Evolutionary conservation across 768 basidiomycete genomes (phyloP), one percentile per base, ranked within the genome.

Genomic region (Lentinula edodes): DNA sequence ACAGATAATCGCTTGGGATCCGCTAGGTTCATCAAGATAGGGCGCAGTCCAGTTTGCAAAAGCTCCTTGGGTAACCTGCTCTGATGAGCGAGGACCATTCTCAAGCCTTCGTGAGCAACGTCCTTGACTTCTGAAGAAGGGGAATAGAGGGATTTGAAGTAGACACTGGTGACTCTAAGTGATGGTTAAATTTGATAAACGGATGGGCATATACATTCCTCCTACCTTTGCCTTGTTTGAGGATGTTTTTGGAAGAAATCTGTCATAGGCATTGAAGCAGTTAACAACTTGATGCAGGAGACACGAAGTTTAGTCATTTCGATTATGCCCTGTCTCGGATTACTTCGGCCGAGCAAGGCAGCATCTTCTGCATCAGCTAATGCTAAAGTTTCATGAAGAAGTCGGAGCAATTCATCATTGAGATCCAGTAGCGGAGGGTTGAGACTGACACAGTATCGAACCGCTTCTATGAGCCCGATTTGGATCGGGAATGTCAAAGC

Each of bases 111-210:
- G 65, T 98, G 94, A 0, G 97, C 94, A 7, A 95, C 95, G 65
- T 95, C 89, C 71, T 98, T 98, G 64, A 99, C 90, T 67, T 97
- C 94, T 10, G 86, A 80, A 13, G 89, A 90, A 18, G 88, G 83
- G 6, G 95, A 95, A 74, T 99, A 99, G 36, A 99, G 83, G 10
- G 95, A 95, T 75, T 99, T 98, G 83, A 99, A 99, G 76, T 98
- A 98, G 20, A 98, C 91, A 39, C 91, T 82, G 16, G 95, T 95
- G 10, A 98, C 93, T 67, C 95, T 96, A 65, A 23, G 65, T 39
- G 62, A 34, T 57, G 6, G n/a, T 59, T 35, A 59, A 15, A 12
- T 38, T 45, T 46, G 34, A 3, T 28, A 35, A n/a, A 42, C 18
- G 5, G n/a, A 18, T 5, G 23, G 60, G 18, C 54, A 13, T 28